Evolutionary conservation across 176 grass and related monocot genomes (phyloP).

Genomic region (Aegilops tauschii): DNA sequence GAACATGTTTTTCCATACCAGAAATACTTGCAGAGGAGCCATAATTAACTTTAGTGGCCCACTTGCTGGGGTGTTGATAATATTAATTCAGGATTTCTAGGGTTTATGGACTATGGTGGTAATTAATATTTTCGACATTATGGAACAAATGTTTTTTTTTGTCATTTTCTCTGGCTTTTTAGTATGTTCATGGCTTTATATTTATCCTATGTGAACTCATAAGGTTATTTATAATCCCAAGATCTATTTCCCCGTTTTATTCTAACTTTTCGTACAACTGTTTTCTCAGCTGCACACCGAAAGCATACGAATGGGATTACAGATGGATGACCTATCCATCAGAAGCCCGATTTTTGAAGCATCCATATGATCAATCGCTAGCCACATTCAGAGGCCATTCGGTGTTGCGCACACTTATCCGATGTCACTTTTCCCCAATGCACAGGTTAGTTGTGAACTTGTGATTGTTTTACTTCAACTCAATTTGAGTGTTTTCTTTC

Average conservation of each 20-base stretch:
- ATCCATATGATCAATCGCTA: conserved; percentile 71
- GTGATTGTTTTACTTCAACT: background rate
- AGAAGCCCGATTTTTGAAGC: conserved; percentile 48
- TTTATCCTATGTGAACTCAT: background rate
- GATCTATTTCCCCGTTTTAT: background rate
- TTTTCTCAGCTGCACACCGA: conserved; percentile 39
- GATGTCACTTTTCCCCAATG: conserved; percentile 88
- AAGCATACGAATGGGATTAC: conserved; percentile 69
- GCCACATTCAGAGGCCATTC: conserved; percentile 95
- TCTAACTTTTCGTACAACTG: background rate
- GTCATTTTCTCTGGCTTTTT: background rate
- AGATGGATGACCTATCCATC: conserved; percentile 72
- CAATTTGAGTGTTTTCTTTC: background rate
- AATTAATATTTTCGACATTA: background rate
- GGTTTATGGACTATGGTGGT: background rate
- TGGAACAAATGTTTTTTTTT: background rate
- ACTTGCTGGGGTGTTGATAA: background rate
- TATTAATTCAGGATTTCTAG: background rate
- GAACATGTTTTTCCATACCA: background rate
- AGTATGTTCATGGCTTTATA: background rate
- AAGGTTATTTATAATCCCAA: background rate
- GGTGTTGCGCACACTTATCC: conserved; percentile 76
- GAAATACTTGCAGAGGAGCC: background rate
- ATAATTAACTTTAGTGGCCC: background rate
- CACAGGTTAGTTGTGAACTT: conserved; percentile 51